Conservation (phyloP, 2,329 filamentous ascomycete species). For the Ascocoryne sarcoides region DNA sequence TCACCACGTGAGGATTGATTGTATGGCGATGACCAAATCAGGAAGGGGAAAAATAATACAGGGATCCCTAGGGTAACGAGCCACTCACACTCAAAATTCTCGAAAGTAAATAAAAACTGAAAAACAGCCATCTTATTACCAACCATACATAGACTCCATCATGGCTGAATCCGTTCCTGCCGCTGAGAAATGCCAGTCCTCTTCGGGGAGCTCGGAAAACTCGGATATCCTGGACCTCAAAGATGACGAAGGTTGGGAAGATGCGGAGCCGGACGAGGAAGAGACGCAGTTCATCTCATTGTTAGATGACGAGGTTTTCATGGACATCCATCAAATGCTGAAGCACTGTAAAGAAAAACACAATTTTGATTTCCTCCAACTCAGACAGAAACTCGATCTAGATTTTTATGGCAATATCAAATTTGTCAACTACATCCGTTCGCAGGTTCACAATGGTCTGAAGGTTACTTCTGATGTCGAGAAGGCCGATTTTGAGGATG, state of each 20-base stretch:
- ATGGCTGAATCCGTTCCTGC: neutral
- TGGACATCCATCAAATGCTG: conserved; percentile 57
- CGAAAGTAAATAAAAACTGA: neutral
- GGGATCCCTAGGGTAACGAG: no score
- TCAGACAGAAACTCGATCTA: conserved; percentile 48
- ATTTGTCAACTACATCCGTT: conserved; percentile 59
- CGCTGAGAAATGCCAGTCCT: neutral
- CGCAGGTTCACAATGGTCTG: conserved; percentile 38
- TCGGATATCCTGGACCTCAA: conserved; percentile 34
- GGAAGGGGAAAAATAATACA: neutral
- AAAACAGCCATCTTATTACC: neutral
- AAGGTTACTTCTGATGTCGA: conserved; percentile 41
- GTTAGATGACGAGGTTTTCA: conserved; percentile 57
- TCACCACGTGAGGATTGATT: conserved; percentile 5
- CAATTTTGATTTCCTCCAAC: conserved; percentile 56
- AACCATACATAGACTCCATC: neutral
- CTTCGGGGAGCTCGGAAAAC: conserved; percentile 32
- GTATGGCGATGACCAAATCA: neutral
- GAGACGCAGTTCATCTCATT: conserved; percentile 58
- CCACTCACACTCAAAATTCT: no score
- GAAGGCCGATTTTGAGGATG: conserved; percentile 58
- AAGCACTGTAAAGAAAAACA: conserved; percentile 54
- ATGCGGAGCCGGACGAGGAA: conserved; percentile 54
- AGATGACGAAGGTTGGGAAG: conserved; percentile 45
- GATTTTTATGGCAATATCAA: conserved; percentile 69